A percentile compares a stretch with the other conserved stretches of the same genome.
These are phyloP conservation scores for Boletus vinaceobasis DNA, from an alignment of 768 basidiomycete genomes.

Conservation along the genomic window DNA sequence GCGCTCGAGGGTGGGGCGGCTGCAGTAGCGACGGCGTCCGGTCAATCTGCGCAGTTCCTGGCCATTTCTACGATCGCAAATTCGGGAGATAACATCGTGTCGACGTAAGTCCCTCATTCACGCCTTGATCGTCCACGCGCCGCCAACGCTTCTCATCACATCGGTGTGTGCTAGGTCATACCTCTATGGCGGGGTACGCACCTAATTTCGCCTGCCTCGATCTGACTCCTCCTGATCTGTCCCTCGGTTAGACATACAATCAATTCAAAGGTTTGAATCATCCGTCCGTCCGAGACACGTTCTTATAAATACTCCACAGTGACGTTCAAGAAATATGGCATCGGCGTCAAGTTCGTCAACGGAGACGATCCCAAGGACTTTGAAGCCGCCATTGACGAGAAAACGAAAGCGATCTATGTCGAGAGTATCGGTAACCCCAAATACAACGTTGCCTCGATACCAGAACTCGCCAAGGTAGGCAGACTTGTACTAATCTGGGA, in stretches of 20 bases:
- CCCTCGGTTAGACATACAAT: conserved; percentile 47
- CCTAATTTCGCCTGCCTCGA: neutral
- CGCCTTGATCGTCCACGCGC: neutral
- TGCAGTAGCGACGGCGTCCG: conserved; percentile 54
- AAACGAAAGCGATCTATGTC: conserved; percentile 56
- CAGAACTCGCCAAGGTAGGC: conserved; percentile 51
- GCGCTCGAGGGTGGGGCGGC: conserved; percentile 62
- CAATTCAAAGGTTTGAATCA: conserved; percentile 52
- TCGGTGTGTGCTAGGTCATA: conserved; percentile 35
- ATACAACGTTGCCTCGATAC: conserved; percentile 52
- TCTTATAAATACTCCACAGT: conserved; percentile 30
- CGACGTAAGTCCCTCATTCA: conserved; percentile 38
- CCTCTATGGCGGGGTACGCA: conserved; percentile 57
- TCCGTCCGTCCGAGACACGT: neutral
- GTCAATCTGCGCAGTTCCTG: conserved; percentile 62
- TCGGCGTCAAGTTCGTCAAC: conserved; percentile 52
- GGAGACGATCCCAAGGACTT: conserved; percentile 46
- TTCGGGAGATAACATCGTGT: conserved; percentile 63
- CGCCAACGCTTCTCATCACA: neutral
- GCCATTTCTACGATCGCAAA: conserved; percentile 50
- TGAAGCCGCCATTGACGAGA: conserved; percentile 53
- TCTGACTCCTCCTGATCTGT: neutral
- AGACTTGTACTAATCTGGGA: no score
- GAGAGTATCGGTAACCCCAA: conserved; percentile 65
- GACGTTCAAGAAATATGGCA: conserved; percentile 52